Evolutionary conservation across 2,329 filamentous ascomycete genomes (phyloP).

Genomic region (Pseudogymnoascus sp.): DNA sequence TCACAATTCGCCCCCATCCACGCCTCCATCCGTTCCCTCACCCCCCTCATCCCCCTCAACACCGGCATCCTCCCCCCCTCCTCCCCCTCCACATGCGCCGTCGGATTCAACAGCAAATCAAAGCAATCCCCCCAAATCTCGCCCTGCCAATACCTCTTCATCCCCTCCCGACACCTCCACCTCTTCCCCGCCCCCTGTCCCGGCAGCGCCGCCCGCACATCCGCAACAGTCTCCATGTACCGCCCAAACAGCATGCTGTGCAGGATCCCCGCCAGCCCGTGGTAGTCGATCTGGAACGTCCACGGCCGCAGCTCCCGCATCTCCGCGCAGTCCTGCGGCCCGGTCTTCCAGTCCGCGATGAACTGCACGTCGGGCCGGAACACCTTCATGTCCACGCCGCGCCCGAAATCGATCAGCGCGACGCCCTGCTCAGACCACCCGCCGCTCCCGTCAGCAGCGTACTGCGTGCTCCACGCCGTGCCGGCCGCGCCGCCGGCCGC

Average conservation of each 20-base stretch:
- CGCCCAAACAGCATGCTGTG: conserved; percentile 88
- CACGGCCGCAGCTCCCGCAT: conserved; percentile 90
- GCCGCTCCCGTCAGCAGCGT: conserved; percentile 61
- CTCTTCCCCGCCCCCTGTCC: conserved; percentile 43
- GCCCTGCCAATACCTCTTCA: conserved; percentile 96
- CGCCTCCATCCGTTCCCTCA: conserved; percentile 71
- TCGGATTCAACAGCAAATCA: conserved; percentile 77
- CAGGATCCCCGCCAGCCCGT: conserved; percentile 80
- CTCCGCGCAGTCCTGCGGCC: conserved; percentile 82
- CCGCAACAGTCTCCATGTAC: conserved; percentile 75
- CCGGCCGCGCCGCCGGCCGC: conserved; percentile 32
- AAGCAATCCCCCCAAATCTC: conserved; percentile 83
- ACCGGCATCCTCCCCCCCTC: conserved; percentile 64
- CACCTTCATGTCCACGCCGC: conserved; percentile 84
- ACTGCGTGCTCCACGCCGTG: conserved; percentile 52
- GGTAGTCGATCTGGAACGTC: conserved; percentile 97
- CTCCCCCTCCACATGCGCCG: conserved; percentile 55
- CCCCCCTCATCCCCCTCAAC: conserved; percentile 55
- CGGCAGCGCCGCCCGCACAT: conserved; percentile 27
- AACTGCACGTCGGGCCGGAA: conserved; percentile 75
- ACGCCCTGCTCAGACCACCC: conserved; percentile 79
- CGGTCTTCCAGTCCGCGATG: conserved; percentile 91
- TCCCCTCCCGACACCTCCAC: conserved; percentile 70
- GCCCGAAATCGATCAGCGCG: conserved; percentile 86
- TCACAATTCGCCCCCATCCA: conserved; percentile 79